These are phyloP conservation scores for Oryza glaberrima DNA, from an alignment of 176 grass and related monocot genomes.

Conservation along the genomic window DNA sequence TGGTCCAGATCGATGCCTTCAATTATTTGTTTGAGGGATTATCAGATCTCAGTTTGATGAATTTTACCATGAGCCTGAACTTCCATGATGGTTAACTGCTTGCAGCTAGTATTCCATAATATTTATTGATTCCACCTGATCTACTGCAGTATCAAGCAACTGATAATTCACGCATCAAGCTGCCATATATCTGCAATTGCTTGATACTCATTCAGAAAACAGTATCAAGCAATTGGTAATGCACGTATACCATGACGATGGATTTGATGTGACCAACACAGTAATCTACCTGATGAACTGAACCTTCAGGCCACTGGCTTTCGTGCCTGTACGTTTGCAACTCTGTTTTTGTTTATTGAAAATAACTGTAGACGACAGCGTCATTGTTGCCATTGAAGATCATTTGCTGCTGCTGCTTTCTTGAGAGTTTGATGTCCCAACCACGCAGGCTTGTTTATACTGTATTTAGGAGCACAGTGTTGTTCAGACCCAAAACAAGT, in stretches of 20 bases:
- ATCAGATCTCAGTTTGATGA: too few relatives aligned
- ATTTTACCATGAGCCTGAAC: too few relatives aligned
- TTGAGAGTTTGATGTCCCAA: conserved; percentile 5
- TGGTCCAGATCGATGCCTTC: neutral
- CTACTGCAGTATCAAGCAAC: neutral
- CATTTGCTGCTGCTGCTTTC: neutral
- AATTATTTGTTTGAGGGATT: neutral
- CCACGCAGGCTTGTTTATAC: neutral
- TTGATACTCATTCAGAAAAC: neutral
- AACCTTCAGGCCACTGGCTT: neutral
- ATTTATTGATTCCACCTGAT: neutral
- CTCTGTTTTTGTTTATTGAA: conserved; percentile 30
- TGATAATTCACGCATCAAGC: neutral
- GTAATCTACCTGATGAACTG: neutral
- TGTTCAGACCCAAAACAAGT: conserved; percentile 15
- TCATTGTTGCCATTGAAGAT: neutral
- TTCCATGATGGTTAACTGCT: neutral
- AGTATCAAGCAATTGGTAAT: neutral
- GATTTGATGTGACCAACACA: conserved; percentile 17
- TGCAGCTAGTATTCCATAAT: neutral
- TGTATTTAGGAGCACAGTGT: neutral
- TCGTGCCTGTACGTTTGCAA: neutral
- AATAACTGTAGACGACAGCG: neutral
- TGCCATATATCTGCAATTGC: neutral
- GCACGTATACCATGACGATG: neutral